Percentiles rank a stretch among this genome's conserved stretches.
Evolutionary conservation across 495 filamentous ascomycete genomes (phyloP).

Genomic region (Haplographium delicatum): DNA sequence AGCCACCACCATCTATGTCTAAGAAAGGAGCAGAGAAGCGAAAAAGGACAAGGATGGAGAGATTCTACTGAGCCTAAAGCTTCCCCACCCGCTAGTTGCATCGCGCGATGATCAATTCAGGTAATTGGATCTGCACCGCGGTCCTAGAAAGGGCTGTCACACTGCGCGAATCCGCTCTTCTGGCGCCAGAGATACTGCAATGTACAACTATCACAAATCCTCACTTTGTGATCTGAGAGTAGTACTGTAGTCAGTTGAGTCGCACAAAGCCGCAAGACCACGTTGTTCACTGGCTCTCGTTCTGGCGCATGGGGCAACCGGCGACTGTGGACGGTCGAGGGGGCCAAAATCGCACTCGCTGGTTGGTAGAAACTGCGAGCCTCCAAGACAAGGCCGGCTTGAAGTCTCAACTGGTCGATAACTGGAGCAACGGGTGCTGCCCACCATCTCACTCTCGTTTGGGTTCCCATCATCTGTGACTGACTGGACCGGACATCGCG

Average conservation of each 20-base stretch:
- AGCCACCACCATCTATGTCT: constrained; percentile 13
- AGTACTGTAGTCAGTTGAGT: not conserved
- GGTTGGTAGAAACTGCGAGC: not conserved
- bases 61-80: constrained; percentile 8
- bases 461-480: not conserved
- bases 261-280: not conserved
- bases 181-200: not conserved
- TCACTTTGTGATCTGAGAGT: not conserved
- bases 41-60: not conserved
- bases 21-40: constrained; percentile 16
- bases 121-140: not conserved
- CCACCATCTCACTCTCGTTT: not conserved
- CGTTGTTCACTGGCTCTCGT: not conserved
- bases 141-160: constrained; percentile 5
- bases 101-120: constrained; percentile 1
- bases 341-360: not conserved
- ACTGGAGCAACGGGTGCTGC: not conserved
- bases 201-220: not conserved
- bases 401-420: not conserved
- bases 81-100: not conserved
- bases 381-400: not conserved
- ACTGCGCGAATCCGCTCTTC: not conserved
- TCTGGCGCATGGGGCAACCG: not conserved
- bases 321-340: not conserved
- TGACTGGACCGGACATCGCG: constrained; percentile 16